Base-by-base conservation (phyloP, 2,329 filamentous ascomycete species). In the Aureobasidium pullulans region DNA sequence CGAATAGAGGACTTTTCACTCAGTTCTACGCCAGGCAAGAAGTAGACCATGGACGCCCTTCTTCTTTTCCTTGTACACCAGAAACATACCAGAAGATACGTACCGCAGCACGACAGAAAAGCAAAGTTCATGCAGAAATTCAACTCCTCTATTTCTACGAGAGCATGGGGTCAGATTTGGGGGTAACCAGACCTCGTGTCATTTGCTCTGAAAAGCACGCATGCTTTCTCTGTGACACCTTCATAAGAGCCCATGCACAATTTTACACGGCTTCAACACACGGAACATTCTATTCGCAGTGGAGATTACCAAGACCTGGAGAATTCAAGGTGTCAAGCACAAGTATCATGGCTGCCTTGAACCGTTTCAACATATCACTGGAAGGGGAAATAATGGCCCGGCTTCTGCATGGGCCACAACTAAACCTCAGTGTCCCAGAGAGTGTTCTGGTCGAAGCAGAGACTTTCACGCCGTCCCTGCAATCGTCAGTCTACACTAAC, bases 171-270 rank as follows among this genome's bases (percentile, higher is more conserved):
- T 34, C 46, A 28, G 6, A n/a, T 48, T 16, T 29, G 11, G 31
- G 29, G n/a, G 34, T 16, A 8, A 19, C 19, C 46, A 42, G 23
- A 54, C 50, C 37, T 43, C 50, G 50, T 19, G 37, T 54, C 10
- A 54, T 54, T 13, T 54, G 50, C 50, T 54, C 50, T 29, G 37
- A 54, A 15, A 54, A 54, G 37, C 36, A 54, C 19, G 50, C 50
- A 16, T 54, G 50, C 29, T 40, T 54, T 54, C 37, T 54, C n/a
- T 54, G 50, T 40, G 29, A 54, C 50, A 28, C 43, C 16, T 54
- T 54, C 50, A 43, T 54, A 32, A 43, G 32, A 54, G 50, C 37
- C 31, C 37, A 54, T 54, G 50, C 31, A 13, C 50, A 54, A 10
- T 54, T 54, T 37, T 43, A 54, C 50, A 43, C 37, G 28, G 37